Base-by-base conservation (phyloP, 352 stramenopile species). In the Nothophytophthora sp. region DNA sequence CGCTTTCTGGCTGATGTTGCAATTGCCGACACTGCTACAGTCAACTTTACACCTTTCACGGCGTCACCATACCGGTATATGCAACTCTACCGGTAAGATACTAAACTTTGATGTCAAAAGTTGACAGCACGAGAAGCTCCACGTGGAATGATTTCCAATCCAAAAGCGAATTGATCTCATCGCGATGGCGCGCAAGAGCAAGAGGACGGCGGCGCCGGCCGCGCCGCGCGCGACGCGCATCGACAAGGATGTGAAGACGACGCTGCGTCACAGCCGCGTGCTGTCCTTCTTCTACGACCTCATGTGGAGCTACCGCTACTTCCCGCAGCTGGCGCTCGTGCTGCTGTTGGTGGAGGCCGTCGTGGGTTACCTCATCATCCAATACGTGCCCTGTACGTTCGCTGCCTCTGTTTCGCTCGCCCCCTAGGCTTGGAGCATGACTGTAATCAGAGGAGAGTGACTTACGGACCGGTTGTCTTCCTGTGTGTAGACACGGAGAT, bases 401-500 rank as follows among this genome's bases (percentile, higher is more conserved):
- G n/a, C 12, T 25, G 10, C 16, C 6, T 48, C 7, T 15, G 13
- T 50, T 29, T 11, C 42, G 5, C 27, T 10, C n/a, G n/a, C n/a
- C n/a, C n/a, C n/a, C n/a, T n/a, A n/a, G n/a, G n/a, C n/a, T n/a
- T n/a, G n/a, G n/a, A n/a, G n/a, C n/a, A n/a, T n/a, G n/a, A n/a
- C n/a, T n/a, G n/a, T n/a, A n/a, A n/a, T n/a, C n/a, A n/a, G n/a
- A n/a, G n/a, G n/a, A n/a, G n/a, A n/a, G n/a, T n/a, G n/a, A n/a
- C n/a, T n/a, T n/a, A n/a, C n/a, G n/a, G n/a, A n/a, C n/a, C n/a
- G n/a, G n/a, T 23, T 55, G 28, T 42, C 16, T 54, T 5, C 22
- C 37, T 34, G 36, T 55, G 4, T 32, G 16, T 30, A 90, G 80
- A 99, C 76, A 99, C 97, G 32, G 96, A 99, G 77, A 99, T 99